Evolutionary conservation across 441 rosid genomes (phyloP).

Genomic region (Gossypium davidsonii): DNA sequence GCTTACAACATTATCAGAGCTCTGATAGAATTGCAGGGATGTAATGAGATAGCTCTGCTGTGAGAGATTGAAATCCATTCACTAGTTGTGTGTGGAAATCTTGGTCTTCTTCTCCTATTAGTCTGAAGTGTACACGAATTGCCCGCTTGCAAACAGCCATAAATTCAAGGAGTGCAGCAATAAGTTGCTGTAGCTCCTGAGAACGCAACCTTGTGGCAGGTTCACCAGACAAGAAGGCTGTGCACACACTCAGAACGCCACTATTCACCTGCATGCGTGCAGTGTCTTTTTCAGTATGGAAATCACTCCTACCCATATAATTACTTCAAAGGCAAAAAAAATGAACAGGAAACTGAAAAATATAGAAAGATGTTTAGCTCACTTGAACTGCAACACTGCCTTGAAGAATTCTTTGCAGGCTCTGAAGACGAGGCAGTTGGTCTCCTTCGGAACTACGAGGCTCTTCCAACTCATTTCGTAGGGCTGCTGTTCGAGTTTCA

Average conservation of each 20-base stretch:
- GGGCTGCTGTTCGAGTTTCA: conserved; percentile 92
- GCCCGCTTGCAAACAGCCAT: conserved; percentile 99
- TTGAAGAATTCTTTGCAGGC: conserved; percentile 97
- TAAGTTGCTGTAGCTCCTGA: conserved; percentile 94
- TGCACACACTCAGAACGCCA: conserved; percentile 90
- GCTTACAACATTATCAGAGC: conserved; percentile 39
- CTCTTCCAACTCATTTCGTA: conserved; percentile 94
- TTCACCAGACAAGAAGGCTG: conserved; percentile 95
- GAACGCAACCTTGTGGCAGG: conserved; percentile 94
- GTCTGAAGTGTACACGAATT: conserved; percentile 79
- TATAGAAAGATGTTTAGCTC: conserved; percentile 18
- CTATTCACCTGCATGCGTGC: conserved; percentile 72
- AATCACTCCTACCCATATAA: conserved; percentile 1
- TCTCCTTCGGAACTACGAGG: conserved; percentile 99
- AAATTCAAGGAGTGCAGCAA: conserved; percentile 93
- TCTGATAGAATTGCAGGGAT: conserved; percentile 98
- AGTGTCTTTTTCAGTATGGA: background rate
- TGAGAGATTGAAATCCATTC: conserved; percentile 98
- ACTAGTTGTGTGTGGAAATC: conserved; percentile 98
- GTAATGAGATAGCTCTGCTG: conserved; percentile 95
- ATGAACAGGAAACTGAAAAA: background rate
- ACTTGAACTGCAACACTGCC: conserved; percentile 99
- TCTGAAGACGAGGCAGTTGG: conserved; percentile 92
- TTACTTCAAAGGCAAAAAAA: background rate
- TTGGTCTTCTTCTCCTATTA: conserved; percentile 95